Conservation (phyloP, 805 yeast genomes). For the Suhomyces xylopsoci region DNA sequence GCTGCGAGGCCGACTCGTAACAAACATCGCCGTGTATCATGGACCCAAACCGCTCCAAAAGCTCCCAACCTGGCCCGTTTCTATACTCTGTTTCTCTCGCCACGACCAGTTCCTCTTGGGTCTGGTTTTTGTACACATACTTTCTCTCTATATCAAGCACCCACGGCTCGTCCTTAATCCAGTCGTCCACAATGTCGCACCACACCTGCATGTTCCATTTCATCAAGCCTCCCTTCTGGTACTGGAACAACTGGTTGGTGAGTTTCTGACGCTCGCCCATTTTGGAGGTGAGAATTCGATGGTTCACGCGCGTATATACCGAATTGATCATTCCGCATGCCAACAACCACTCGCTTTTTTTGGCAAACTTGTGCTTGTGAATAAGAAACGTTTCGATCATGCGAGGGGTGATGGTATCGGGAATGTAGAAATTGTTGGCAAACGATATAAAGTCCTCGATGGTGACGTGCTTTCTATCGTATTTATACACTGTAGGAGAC, state of each 20-base stretch:
- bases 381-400: constrained; percentile 50
- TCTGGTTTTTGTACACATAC: constrained; percentile 34
- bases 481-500: constrained; percentile 8
- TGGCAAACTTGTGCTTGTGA: constrained; percentile 49
- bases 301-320: constrained; percentile 54
- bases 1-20: constrained; percentile 29
- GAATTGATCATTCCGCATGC: constrained; percentile 65
- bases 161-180: constrained; percentile 63
- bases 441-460: constrained; percentile 40
- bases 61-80: constrained; percentile 31
- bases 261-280: constrained; percentile 50
- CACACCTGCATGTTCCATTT: constrained; percentile 50
- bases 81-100: constrained; percentile 27
- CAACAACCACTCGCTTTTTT: constrained; percentile 63
- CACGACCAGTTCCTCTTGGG: constrained; percentile 16
- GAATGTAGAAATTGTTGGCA: constrained; percentile 64
- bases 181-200: constrained; percentile 50
- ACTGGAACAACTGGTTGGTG: constrained; percentile 47
- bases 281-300: constrained; percentile 40
- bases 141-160: constrained; percentile 49
- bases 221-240: constrained; percentile 54
- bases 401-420: constrained; percentile 47
- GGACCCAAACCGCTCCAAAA: constrained; percentile 29
- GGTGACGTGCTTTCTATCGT: constrained; percentile 23
- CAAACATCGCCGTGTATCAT: constrained; percentile 33